Evolutionary conservation across 1,284 basidiomycete genomes (phyloP), one percentile per base, ranked within the genome.

Genomic region (Kalmanozyma brasiliensis): DNA sequence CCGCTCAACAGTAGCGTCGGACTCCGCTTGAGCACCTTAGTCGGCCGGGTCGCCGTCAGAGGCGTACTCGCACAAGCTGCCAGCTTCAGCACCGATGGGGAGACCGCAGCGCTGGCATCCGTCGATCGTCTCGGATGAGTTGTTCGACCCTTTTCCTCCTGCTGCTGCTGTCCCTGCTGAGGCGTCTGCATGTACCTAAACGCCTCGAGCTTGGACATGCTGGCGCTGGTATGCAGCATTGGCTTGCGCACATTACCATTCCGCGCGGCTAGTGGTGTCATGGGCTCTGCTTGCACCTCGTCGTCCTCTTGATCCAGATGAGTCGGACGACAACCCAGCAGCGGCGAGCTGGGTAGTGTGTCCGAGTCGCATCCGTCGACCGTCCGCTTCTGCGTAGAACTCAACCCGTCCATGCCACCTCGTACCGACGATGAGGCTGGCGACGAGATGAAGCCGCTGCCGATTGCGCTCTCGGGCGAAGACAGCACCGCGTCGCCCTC

Each of bases 381-480:
- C 13, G 8, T 19, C 5, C n/a, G 22, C 30, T 9, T 29, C 32
- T 35, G 29, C 10, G 20, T 19, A 2, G 20, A 23, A 8, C 24
- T 34, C 13, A 8, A 13, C 9, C 26, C 46, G 1, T 26, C 61
- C 22, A 32, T 43, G 13, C 51, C 56, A 22, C 44, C 20, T 9
- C 38, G 34, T 8, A 59, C 51, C 17, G 52, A 57, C 26, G 69
- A 68, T 19, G 64, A 64, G 19, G 62, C 60, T 11, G 69, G 69
- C 19, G 60, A 64, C 23, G 64, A 72, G 40, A 72, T 72, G 14
- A 72, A 62, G 0, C 69, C 69, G 32, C 59, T 63, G 8, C 49
- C 56, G 4, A 40, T 40, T 38, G 17, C 45, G 26, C 49, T 64
- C 26, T 61, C 60, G 2, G 63, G 65, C 38, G 63, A 59, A 10